phyloP scores from a whole-genome alignment of 805 yeast species.

The Candida easanensis region DNA sequence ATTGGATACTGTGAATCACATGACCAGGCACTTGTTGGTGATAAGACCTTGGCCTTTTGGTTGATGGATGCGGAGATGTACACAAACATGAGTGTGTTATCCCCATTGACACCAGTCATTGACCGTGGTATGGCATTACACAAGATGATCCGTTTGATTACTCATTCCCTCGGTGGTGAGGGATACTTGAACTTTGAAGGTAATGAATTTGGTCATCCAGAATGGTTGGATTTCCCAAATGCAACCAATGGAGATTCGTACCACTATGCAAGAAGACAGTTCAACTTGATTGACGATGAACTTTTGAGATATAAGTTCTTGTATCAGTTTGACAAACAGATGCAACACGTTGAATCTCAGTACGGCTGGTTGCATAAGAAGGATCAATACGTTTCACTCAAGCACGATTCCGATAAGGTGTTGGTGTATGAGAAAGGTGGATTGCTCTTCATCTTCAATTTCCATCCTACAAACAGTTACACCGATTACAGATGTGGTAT shows the following conservation, averaged over 20 bases:
- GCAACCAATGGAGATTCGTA: constrained; percentile 83
- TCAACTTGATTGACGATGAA: constrained; percentile 79
- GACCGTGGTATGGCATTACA: constrained; percentile 91
- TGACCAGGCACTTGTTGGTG: constrained; percentile 97
- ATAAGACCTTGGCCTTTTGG: constrained; percentile 96
- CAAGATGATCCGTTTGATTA: constrained; percentile 82
- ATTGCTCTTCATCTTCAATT: constrained; percentile 80
- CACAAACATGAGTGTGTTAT: constrained; percentile 82
- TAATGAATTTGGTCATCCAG: constrained; percentile 98
- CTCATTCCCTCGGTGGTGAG: constrained; percentile 94
- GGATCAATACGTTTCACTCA: constrained; percentile 81
- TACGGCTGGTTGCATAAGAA: constrained; percentile 69
- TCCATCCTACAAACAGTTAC: constrained; percentile 81
- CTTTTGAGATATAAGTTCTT: constrained; percentile 75
- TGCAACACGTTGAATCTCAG: constrained; percentile 72
- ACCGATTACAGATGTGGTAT: constrained; percentile 91
- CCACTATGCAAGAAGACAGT: constrained; percentile 94
- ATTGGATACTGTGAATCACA: constrained; percentile 93
- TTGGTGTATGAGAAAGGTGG: constrained; percentile 87
- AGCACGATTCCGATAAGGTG: constrained; percentile 86
- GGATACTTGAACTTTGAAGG: constrained; percentile 96
- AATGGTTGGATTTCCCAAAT: constrained; percentile 97
- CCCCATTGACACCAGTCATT: constrained; percentile 71
- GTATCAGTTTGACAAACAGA: constrained; percentile 78
- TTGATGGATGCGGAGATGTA: constrained; percentile 98